Percentiles rank a stretch among this genome's conserved stretches.
phyloP scores from a whole-genome alignment of 768 basidiomycete genomes.

The Chlorophyllum brunneum region DNA sequence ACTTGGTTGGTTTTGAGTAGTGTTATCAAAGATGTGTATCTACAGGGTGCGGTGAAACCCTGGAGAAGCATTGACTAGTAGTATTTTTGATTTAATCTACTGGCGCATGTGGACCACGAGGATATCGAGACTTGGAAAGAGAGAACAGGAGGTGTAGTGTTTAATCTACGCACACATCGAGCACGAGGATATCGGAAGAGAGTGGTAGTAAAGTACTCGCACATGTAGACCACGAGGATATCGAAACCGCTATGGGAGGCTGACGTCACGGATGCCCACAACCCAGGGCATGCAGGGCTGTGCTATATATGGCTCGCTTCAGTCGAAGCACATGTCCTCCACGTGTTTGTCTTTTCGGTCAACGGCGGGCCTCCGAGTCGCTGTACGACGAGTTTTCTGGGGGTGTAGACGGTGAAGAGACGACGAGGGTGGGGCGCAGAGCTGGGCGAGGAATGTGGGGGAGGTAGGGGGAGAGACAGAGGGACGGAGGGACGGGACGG shows the following conservation, averaged over 20 bases:
- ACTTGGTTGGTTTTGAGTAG: too few species aligned
- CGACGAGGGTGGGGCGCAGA: background rate
- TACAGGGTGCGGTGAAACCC: too few species aligned
- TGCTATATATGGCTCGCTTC: slow-evolving; percentile 9
- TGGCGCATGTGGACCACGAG: too few species aligned
- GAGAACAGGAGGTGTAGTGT: too few species aligned
- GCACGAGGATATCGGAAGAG: too few species aligned
- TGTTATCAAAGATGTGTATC: too few species aligned
- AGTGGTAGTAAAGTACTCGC: background rate
- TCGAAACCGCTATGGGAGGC: slow-evolving; percentile 1
- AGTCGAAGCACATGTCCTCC: slow-evolving; percentile 8
- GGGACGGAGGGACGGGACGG: background rate
- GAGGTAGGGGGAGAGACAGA: background rate
- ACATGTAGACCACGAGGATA: slow-evolving; percentile 2
- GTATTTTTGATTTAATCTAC: too few species aligned
- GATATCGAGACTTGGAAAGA: too few species aligned
- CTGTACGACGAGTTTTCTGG: background rate
- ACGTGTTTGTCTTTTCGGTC: slow-evolving; percentile 1
- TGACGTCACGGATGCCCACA: slow-evolving; percentile 5
- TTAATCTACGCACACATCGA: too few species aligned
- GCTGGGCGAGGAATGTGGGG: background rate
- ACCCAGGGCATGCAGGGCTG: slow-evolving; percentile 8
- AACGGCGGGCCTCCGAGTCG: background rate
- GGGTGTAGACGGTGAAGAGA: background rate
- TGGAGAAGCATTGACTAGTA: too few species aligned